Percentiles rank a stretch among this genome's conserved stretches.
Conservation (phyloP, 495 filamentous ascomycete species). For the Astrothelium macrocarpum region DNA sequence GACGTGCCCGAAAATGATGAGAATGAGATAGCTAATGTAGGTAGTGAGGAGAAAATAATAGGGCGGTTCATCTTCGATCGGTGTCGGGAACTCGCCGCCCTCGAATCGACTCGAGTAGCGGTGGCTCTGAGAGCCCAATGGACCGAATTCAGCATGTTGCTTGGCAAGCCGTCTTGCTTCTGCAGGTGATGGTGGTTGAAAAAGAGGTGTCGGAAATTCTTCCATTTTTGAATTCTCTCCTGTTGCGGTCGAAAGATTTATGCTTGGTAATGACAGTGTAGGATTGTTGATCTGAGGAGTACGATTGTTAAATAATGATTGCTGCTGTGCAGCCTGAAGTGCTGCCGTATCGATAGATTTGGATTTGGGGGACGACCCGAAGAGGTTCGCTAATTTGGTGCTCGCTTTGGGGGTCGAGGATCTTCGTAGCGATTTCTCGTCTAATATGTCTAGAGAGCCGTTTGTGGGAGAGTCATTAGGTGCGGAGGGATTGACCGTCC, state of each 20-base stretch:
- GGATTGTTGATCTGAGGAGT: constrained; percentile 59
- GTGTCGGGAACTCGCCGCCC: constrained; percentile 66
- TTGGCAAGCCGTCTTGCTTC: constrained; percentile 66
- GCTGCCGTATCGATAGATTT: constrained; percentile 47
- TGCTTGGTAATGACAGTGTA: constrained; percentile 75
- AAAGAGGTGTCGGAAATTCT: constrained; percentile 68
- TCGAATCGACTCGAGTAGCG: constrained; percentile 77
- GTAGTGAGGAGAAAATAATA: constrained; percentile 96
- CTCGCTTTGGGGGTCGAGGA: constrained; percentile 61
- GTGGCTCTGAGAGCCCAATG: constrained; percentile 67
- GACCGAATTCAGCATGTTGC: constrained; percentile 86
- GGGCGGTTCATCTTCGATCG: constrained; percentile 88
- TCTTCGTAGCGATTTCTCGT: constrained; percentile 11
- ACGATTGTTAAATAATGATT: constrained; percentile 45
- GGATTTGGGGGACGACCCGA: constrained; percentile 49
- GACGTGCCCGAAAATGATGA: constrained; percentile 91
- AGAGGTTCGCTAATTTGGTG: constrained; percentile 46
- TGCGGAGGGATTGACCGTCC: constrained; percentile 32
- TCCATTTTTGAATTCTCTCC: constrained; percentile 69
- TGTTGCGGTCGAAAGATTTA: constrained; percentile 81
- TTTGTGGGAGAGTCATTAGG: constrained; percentile 17
- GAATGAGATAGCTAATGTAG: constrained; percentile 91
- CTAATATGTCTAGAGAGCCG: constrained; percentile 22
- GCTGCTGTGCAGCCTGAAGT: constrained; percentile 47
- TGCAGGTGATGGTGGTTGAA: constrained; percentile 81